Conservation (phyloP, 768 basidiomycete species). For the Russula sp. region DNA sequence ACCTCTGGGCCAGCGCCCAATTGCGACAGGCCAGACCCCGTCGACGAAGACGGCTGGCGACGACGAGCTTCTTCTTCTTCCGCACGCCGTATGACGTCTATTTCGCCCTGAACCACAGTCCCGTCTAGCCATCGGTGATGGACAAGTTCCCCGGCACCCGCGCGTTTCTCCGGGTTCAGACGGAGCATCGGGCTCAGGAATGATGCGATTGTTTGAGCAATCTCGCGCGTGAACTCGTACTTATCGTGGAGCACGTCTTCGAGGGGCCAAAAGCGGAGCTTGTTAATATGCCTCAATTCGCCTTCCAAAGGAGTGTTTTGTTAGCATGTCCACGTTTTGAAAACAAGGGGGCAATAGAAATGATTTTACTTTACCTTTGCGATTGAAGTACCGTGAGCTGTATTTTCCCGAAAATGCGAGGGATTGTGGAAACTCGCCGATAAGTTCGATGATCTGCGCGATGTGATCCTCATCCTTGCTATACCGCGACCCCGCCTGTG, state of each 20-base stretch:
- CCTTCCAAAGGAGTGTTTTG: slow-evolving; percentile 38
- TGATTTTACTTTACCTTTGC: slow-evolving; percentile 64
- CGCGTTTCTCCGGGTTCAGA: slow-evolving; percentile 83
- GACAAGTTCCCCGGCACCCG: slow-evolving; percentile 80
- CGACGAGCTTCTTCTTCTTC: slow-evolving; percentile 51
- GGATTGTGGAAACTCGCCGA: slow-evolving; percentile 83
- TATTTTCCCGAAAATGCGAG: slow-evolving; percentile 92
- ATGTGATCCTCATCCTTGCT: slow-evolving; percentile 97
- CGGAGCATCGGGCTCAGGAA: slow-evolving; percentile 91
- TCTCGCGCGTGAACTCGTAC: slow-evolving; percentile 83
- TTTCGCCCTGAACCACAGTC: slow-evolving; percentile 83
- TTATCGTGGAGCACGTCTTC: slow-evolving; percentile 85
- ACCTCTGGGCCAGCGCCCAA: slow-evolving; percentile 35
- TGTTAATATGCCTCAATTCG: slow-evolving; percentile 91
- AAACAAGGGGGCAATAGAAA: slow-evolving; percentile 15
- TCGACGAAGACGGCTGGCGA: slow-evolving; percentile 28
- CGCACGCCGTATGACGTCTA: slow-evolving; percentile 69
- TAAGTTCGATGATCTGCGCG: slow-evolving; percentile 94
- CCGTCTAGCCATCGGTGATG: slow-evolving; percentile 88
- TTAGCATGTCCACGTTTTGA: background rate
- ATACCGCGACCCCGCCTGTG: slow-evolving; percentile 90
- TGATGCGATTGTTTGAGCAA: slow-evolving; percentile 75
- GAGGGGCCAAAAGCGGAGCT: slow-evolving; percentile 89
- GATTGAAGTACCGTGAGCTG: slow-evolving; percentile 90
- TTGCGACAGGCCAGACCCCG: background rate